Conservation (phyloP, 306 rosid species). For the apple (Malus domestica) region ASM211411v1 NC_041797.1:17282501-17283000, state of each 20-base stretch:
- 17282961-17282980: neutral
- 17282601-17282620: conserved; percentile 39
- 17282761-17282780: conserved; percentile 26
- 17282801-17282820: conserved; percentile 66
- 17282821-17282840: conserved; percentile 47
- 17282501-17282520: conserved; percentile 96
- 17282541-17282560: conserved; percentile 92
- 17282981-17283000: neutral
- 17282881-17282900: conserved; percentile 73
- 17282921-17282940: neutral
- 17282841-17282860: conserved; percentile 62
- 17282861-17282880: conserved; percentile 60
- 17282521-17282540: conserved; percentile 97
- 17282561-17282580: conserved; percentile 84
- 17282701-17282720: conserved; percentile 32
- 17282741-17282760: conserved; percentile 34
- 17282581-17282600: conserved; percentile 43
- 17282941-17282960: neutral
- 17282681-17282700: conserved; percentile 12
- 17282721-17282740: conserved; percentile 43
- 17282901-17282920: conserved; percentile 34
- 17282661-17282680: conserved; percentile 7
- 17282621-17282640: conserved; percentile 30
- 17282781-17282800: conserved; percentile 50
- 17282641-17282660: conserved; percentile 20